phyloP scores from a whole-genome alignment of 2,329 filamentous ascomycete species.

The Fusarium irregulare region DNA sequence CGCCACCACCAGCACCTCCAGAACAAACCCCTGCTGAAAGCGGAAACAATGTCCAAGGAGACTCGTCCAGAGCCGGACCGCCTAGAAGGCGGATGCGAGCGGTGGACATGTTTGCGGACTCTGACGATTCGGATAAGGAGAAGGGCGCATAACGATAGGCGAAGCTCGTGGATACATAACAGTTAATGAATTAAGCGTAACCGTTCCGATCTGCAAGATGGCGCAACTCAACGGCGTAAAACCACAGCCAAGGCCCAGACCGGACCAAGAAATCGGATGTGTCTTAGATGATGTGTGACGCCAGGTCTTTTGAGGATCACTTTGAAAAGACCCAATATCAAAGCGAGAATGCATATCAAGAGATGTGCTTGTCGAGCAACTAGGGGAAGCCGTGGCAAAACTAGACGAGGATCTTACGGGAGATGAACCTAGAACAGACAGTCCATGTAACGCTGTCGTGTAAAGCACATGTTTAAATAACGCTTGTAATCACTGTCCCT shows the following conservation, averaged over 20 bases:
- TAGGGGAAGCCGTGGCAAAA: constrained; percentile 12
- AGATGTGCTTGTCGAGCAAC: constrained; percentile 3
- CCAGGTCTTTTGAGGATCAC: constrained; percentile 8
- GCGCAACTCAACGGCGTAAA: constrained; percentile 23
- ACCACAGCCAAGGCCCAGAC: constrained; percentile 1
- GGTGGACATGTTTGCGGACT: constrained; percentile 89
- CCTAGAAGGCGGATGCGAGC: constrained; percentile 75
- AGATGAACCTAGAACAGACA: constrained; percentile 19
- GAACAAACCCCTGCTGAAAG: constrained; percentile 35
- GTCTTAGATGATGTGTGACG: constrained; percentile 7
- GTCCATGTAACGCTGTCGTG: constrained; percentile 22
- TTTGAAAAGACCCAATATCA: not conserved
- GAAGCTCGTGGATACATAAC: constrained; percentile 7
- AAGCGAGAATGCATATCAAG: not conserved
- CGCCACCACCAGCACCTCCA: constrained; percentile 48
- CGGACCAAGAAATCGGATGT: not conserved
- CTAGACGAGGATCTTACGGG: constrained; percentile 33
- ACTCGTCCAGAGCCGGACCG: constrained; percentile 39
- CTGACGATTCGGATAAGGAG: constrained; percentile 62
- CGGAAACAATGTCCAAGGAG: constrained; percentile 28
- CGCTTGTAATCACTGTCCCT: constrained; percentile 7
- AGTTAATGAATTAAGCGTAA: constrained; percentile 10
- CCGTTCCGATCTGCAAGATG: constrained; percentile 21
- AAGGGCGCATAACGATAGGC: constrained; percentile 26
- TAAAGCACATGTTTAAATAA: constrained; percentile 6